Base-by-base conservation (phyloP, 176 grass and related monocot species). In the Otatea glauca region DNA sequence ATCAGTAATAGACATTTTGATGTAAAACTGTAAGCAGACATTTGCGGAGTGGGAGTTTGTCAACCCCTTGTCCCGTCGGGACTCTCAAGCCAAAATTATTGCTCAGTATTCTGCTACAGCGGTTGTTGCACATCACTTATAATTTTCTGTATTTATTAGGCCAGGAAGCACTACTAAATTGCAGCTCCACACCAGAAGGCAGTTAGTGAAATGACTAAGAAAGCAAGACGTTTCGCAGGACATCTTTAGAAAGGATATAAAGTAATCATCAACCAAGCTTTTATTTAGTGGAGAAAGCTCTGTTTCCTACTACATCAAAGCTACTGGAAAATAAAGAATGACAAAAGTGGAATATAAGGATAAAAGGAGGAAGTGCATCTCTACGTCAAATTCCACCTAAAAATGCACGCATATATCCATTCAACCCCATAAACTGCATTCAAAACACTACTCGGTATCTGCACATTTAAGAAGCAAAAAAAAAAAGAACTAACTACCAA, bases 211-310 rank as follows among this genome's bases (percentile, higher is more conserved):
- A 83, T 65, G 37, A 60, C 39, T 43, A 60, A 50, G 73, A 37
- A 83, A 32, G 21, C 0, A 47, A 79, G 14, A 54, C 0, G 1
- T 32, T 25, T 56, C 37, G 44, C 2, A 61, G 21, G n/a, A 83
- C 64, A 84, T 84, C 35, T 42, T 91, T 84, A 49, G 17, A 70
- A 77, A 69, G 18, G 23, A n/a, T 64, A 66, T 64, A 68, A 75
- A 84, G 75, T 75, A 53, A 37, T 75, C 79, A 82, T 79, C n/a
- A 77, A 83, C 24, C 54, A 78, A 83, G 35, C 55, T 83, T 83
- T 78, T 43, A 23, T 78, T 55, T 43, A 77, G 66, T 83, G 23
- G 35, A 23, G 7, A 64, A 90, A 87, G 39, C 18, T 70, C 14
- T 73, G 37, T 9, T 64, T 60, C 56, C 56, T 38, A 67, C 65